These are phyloP conservation scores for Arthrobotrys musiformis DNA, from an alignment of 2,329 filamentous ascomycete genomes.

Conservation along the genomic window DNA sequence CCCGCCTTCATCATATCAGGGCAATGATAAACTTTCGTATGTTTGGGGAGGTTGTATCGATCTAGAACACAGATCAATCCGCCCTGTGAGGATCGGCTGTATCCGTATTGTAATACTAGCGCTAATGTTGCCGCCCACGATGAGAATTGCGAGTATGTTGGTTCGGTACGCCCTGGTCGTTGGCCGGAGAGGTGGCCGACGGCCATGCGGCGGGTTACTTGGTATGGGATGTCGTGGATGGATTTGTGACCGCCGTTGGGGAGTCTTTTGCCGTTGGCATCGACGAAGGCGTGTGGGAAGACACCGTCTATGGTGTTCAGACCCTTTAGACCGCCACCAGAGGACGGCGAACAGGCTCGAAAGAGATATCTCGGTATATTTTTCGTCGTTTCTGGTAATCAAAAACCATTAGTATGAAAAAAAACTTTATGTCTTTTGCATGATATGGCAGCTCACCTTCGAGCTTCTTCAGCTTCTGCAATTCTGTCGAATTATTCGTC, in stretches of 20 bases:
- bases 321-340: conserved; percentile 46
- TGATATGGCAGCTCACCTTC: conserved; percentile 30
- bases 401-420: background rate
- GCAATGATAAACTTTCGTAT: conserved; percentile 50
- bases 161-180: conserved; percentile 27
- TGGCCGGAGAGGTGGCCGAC: conserved; percentile 41
- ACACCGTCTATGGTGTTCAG: conserved; percentile 42
- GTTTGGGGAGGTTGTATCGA: conserved; percentile 39
- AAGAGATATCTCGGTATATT: conserved; percentile 46
- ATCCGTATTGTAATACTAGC: conserved; percentile 41
- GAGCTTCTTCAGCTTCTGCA: conserved; percentile 19
- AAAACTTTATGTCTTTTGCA: background rate
- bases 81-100: conserved; percentile 16
- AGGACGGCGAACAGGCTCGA: conserved; percentile 40
- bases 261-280: conserved; percentile 20
- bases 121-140: conserved; percentile 45
- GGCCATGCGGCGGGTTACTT: conserved; percentile 37
- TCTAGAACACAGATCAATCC: conserved; percentile 48
- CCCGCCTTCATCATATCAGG: conserved; percentile 43
- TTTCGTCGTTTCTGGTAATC: conserved; percentile 47
- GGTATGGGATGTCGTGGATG: conserved; percentile 31
- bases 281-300: conserved; percentile 52
- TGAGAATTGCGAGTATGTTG: conserved; percentile 44
- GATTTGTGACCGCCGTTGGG: conserved; percentile 39
- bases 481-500: background rate